Base-by-base conservation (phyloP, 371 early-diverging fungal species). In the Globomyces sp. region DNA sequence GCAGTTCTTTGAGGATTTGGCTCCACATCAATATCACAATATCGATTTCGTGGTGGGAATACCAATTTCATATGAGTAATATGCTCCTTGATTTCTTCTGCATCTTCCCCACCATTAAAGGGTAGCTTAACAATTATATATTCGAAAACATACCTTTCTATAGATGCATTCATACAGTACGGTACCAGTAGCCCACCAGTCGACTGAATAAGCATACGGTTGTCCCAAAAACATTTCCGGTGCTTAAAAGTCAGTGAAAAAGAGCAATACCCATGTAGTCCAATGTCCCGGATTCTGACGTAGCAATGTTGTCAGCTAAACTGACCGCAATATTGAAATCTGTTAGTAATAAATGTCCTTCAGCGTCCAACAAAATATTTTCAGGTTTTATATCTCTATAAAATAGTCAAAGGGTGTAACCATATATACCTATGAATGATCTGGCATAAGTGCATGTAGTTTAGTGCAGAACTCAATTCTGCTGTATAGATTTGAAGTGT, bases 151-250 rank as follows among this genome's bases (percentile, higher is more conserved):
- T 58, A 58, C 58, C 37, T 34, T 39, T 8, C 58, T 39, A 46
- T 58, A 58, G 5, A 13, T 44, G 37, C 58, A 58, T 36, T 58
- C 34, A 46, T 58, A 58, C 46, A 58, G 10, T 58, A 96, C 77
- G 41, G 97, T 92, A 4, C 97, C 98, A 6, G 95, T 74, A 6
- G 96, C 90, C 99, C 99, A 98, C 92, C 98, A 94, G 83, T 98
- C 99, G 11, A 93, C 94, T 1, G 88, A 83, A 69, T 86, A 87
- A 4, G 94, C 90, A 78, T 97, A 94, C 36, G 94, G 94, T 58
- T 86, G 81, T 37, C 92, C 92, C 68, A 88, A 85, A 41, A 84
- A 76, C 41, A 83, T 70, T 76, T 95, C 95, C 40, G 96, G 96
- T 4, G 97, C 95, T 86, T 49, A 11, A 49, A 34, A 11, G 1